A percentile compares a stretch with the other conserved stretches of the same genome.
Conservation (phyloP, 2,329 filamentous ascomycete species). For the Nothophoma quercina region DNA sequence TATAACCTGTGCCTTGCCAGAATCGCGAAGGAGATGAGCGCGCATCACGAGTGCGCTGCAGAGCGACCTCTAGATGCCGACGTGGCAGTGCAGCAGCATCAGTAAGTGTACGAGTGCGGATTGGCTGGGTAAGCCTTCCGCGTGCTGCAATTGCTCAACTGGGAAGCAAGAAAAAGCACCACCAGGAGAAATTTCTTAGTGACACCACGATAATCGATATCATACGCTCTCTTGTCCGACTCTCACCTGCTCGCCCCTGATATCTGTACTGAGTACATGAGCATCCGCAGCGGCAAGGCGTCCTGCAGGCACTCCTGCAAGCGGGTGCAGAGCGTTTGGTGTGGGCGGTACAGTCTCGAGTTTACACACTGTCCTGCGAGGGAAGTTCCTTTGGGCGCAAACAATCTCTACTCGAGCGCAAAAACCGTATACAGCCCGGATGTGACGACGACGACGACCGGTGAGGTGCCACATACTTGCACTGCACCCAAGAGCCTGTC, state of each 20-base stretch:
- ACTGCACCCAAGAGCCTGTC: constrained; percentile 9
- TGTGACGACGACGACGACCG: constrained; percentile 2
- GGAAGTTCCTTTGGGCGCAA: background rate
- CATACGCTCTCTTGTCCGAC: constrained; percentile 10
- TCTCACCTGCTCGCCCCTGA: constrained; percentile 8
- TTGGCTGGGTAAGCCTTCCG: background rate
- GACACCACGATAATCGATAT: constrained; percentile 28
- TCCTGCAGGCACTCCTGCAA: constrained; percentile 22
- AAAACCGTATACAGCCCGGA: constrained; percentile 1
- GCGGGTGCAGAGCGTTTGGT: constrained; percentile 5
- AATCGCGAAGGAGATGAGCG: constrained; percentile 28
- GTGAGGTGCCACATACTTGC: constrained; percentile 6
- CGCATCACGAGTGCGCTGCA: constrained; percentile 20
- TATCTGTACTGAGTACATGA: constrained; percentile 15
- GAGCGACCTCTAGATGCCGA: constrained; percentile 14
- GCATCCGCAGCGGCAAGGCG: constrained; percentile 27
- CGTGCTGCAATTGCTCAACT: constrained; percentile 5
- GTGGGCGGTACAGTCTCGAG: constrained; percentile 3
- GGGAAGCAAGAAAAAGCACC: constrained; percentile 14
- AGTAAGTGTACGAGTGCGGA: background rate
- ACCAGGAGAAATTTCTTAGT: constrained; percentile 6
- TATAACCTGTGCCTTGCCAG: constrained; percentile 10
- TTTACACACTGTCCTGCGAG: constrained; percentile 5
- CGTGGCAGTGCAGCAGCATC: constrained; percentile 23
- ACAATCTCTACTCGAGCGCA: constrained; percentile 2